These are phyloP conservation scores for Pisolithus albus DNA, from an alignment of 768 basidiomycete species.

Conservation along the genomic window DNA sequence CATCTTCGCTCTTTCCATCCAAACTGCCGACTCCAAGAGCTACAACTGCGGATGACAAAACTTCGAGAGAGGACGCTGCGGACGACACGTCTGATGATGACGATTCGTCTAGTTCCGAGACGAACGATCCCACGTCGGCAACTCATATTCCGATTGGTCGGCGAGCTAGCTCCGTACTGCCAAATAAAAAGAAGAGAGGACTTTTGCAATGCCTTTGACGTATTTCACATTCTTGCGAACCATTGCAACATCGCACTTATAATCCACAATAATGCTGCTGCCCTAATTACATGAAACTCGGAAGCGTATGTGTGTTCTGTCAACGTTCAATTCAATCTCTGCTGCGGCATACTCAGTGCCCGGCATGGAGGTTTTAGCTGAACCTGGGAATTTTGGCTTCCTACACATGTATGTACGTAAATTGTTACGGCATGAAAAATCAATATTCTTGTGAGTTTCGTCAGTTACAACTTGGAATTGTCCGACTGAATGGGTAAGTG, in stretches of 20 bases:
- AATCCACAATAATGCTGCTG: too few species aligned
- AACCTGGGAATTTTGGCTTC: too few species aligned
- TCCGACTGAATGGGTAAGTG: too few species aligned
- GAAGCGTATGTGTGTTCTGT: too few species aligned
- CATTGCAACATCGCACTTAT: too few species aligned
- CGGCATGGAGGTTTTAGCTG: too few species aligned
- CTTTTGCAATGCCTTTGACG: background rate
- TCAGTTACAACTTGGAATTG: too few species aligned
- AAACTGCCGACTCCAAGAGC: conserved; percentile 29
- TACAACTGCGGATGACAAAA: conserved; percentile 23
- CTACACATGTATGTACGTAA: too few species aligned
- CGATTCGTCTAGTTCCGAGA: conserved; percentile 33
- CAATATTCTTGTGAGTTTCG: too few species aligned
- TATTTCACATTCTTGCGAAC: background rate
- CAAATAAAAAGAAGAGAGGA: conserved; percentile 22
- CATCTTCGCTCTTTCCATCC: conserved; percentile 28
- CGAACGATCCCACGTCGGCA: conserved; percentile 26
- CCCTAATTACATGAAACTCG: background rate
- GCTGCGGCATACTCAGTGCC: too few species aligned
- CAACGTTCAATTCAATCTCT: too few species aligned
- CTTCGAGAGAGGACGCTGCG: conserved; percentile 10
- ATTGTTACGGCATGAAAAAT: too few species aligned
- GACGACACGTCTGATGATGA: conserved; percentile 23
- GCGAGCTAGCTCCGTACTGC: conserved; percentile 40
- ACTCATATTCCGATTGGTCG: conserved; percentile 58